Percentiles rank a stretch among this genome's conserved stretches.
These are phyloP conservation scores for Macadamia integrifolia DNA, from an alignment of 164 flowering plant genomes.

Conservation along the genomic window DNA sequence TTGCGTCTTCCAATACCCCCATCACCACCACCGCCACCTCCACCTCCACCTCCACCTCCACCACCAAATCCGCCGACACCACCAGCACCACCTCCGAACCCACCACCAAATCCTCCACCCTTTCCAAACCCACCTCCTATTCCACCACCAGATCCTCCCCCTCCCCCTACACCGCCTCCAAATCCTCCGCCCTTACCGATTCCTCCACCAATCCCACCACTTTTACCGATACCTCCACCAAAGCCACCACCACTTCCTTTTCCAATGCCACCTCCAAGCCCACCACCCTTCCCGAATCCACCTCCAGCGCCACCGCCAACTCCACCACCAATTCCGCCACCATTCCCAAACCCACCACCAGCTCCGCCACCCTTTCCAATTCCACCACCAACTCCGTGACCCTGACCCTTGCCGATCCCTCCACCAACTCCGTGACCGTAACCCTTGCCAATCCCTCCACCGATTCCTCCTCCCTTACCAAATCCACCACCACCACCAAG, in stretches of 20 bases:
- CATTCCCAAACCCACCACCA: neutral
- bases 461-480: neutral
- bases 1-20: neutral
- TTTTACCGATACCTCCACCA: neutral
- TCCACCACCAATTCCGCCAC: neutral
- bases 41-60: neutral
- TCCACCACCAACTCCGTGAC: neutral
- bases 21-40: neutral
- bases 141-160: slow-evolving; percentile 8
- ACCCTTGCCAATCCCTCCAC: neutral
- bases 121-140: slow-evolving; percentile 2
- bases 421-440: neutral
- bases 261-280: neutral
- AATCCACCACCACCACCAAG: neutral
- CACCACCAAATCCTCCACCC: neutral
- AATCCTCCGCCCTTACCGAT: neutral
- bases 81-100: neutral
- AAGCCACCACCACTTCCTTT: neutral
- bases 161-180: slow-evolving; percentile 4
- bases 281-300: neutral
- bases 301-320: neutral
- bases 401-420: neutral
- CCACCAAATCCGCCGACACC: neutral
- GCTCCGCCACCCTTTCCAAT: neutral
- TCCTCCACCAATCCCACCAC: slow-evolving; percentile 1